These are phyloP conservation scores for Carex parvula DNA, from an alignment of 176 grass and related monocot species.

Conservation along the genomic window DNA sequence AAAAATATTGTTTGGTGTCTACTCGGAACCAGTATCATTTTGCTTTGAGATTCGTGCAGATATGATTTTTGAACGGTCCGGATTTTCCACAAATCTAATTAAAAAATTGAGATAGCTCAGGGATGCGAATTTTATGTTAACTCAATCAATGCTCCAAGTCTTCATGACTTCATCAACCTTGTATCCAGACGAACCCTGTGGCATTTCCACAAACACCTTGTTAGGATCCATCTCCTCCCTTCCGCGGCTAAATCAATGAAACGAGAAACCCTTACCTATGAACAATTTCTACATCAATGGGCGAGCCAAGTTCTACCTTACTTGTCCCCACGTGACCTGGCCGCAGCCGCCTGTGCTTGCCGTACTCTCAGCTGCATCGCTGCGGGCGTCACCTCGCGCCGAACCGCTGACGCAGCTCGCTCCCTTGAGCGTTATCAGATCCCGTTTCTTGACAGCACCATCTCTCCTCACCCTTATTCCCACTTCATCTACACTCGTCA, in stretches of 20 bases:
- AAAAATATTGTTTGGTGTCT: too few species aligned
- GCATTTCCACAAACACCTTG: neutral
- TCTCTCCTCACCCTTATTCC: conserved; percentile 42
- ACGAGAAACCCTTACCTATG: neutral
- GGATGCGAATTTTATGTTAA: too few species aligned
- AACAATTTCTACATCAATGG: conserved; percentile 4
- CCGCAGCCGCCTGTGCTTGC: conserved; percentile 40
- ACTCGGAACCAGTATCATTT: too few species aligned
- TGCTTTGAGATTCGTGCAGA: too few species aligned
- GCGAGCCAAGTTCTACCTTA: conserved; percentile 65
- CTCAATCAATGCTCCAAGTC: too few species aligned
- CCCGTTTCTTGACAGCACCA: conserved; percentile 53
- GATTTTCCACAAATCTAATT: too few species aligned
- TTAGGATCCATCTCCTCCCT: neutral
- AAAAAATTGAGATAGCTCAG: too few species aligned
- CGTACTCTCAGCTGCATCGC: conserved; percentile 32
- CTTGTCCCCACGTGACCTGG: conserved; percentile 49
- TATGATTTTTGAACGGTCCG: too few species aligned
- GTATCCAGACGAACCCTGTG: neutral
- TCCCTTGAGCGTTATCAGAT: conserved; percentile 50
- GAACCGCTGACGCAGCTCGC: conserved; percentile 50
- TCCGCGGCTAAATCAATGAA: conserved; percentile 26
- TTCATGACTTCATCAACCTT: too few species aligned
- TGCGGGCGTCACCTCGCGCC: conserved; percentile 33
- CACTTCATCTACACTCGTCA: conserved; percentile 63